Evolutionary conservation across 768 basidiomycete genomes (phyloP).

Genomic region (Gyrodon lividus): DNA sequence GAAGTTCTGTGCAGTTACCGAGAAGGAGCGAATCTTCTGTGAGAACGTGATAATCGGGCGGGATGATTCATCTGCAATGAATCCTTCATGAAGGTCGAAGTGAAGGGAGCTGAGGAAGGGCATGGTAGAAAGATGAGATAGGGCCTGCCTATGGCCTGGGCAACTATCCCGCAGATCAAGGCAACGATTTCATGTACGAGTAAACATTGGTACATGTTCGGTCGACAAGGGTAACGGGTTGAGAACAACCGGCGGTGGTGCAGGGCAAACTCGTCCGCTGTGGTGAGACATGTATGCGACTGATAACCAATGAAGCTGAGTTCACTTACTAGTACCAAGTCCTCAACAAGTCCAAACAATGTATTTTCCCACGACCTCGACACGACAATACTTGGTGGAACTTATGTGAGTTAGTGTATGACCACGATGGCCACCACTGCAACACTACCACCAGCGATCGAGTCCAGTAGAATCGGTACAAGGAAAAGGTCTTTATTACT

Average conservation of each 20-base stretch:
- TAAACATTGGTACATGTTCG: neutral
- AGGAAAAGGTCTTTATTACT: constrained; percentile 39
- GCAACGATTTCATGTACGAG: neutral
- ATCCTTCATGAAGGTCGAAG: neutral
- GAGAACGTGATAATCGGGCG: neutral
- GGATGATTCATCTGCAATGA: neutral
- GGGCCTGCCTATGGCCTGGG: neutral
- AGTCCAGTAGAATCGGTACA: constrained; percentile 37
- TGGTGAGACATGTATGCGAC: too few species aligned
- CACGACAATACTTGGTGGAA: neutral
- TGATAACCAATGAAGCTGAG: too few species aligned
- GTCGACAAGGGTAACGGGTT: too few species aligned
- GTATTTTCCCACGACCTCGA: constrained; percentile 14
- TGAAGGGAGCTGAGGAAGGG: neutral
- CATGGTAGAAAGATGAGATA: neutral
- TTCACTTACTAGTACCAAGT: too few species aligned
- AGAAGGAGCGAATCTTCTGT: neutral
- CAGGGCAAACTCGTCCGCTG: too few species aligned
- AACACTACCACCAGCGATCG: constrained; percentile 19
- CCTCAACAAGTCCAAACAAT: too few species aligned
- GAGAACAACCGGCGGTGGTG: too few species aligned
- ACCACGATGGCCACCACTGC: constrained; percentile 42
- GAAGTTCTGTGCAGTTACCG: too few species aligned
- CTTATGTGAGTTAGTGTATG: neutral
- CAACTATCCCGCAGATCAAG: neutral